Conservation (phyloP, 768 basidiomycete genomes). For the Lactarius indigo region DNA sequence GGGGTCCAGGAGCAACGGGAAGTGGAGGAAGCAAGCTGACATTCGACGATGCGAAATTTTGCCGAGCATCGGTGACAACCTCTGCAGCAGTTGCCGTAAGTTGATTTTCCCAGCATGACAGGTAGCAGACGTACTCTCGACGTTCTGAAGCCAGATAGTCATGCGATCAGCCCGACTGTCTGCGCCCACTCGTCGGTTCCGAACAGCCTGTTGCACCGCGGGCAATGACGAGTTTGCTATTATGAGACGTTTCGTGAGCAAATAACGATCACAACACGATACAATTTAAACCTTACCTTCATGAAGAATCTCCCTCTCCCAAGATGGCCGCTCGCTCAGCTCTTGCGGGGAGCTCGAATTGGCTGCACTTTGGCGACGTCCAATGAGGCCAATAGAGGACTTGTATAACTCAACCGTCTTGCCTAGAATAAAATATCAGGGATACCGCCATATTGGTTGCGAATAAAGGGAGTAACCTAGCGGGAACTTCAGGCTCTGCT, state of each 20-base stretch:
- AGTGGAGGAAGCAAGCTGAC: slow-evolving; percentile 54
- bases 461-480: slow-evolving; percentile 51
- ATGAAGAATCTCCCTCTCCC: slow-evolving; percentile 45
- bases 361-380: slow-evolving; percentile 11
- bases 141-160: slow-evolving; percentile 78
- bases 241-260: neutral
- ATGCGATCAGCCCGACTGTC: slow-evolving; percentile 63
- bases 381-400: slow-evolving; percentile 39
- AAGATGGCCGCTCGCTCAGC: slow-evolving; percentile 38
- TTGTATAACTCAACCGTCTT: slow-evolving; percentile 68
- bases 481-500: slow-evolving; percentile 69
- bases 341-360: slow-evolving; percentile 24
- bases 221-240: slow-evolving; percentile 52
- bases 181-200: slow-evolving; percentile 49
- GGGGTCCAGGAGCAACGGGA: slow-evolving; percentile 44
- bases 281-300: slow-evolving; percentile 36
- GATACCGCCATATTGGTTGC: neutral
- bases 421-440: slow-evolving; percentile 38
- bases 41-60: slow-evolving; percentile 59
- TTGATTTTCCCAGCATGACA: neutral
- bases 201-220: slow-evolving; percentile 49
- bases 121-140: slow-evolving; percentile 60
- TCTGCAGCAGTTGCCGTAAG: slow-evolving; percentile 39
- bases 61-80: slow-evolving; percentile 77
- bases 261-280: neutral